A percentile compares a stretch with the other conserved stretches of the same genome.
phyloP scores from a whole-genome alignment of 805 yeast genomes.

The Metschnikowia vanudenii region DNA sequence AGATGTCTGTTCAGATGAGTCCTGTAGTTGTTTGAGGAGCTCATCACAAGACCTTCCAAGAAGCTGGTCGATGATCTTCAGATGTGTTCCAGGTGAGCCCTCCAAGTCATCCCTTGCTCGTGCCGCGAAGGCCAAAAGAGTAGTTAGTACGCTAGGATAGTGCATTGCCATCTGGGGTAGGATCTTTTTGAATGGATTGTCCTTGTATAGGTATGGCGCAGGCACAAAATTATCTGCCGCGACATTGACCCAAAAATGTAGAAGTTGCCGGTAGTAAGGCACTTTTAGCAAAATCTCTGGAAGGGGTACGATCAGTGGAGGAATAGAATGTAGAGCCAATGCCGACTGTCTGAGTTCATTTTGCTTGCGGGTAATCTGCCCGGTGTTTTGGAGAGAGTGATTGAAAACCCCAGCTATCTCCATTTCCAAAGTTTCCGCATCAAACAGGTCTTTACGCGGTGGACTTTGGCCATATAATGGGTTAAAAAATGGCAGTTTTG shows the following conservation, averaged over 20 bases:
- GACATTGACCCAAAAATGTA: conserved; percentile 60
- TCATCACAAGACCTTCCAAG: conserved; percentile 58
- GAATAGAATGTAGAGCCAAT: conserved; percentile 20
- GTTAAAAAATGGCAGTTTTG: conserved; percentile 5
- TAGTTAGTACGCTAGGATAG: conserved; percentile 54
- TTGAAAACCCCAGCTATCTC: not conserved
- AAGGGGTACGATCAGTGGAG: conserved; percentile 37
- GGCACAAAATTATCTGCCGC: conserved; percentile 66
- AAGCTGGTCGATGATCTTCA: conserved; percentile 49
- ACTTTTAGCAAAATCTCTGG: conserved; percentile 62
- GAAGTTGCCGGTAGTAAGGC: conserved; percentile 58
- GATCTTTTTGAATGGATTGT: conserved; percentile 64
- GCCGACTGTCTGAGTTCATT: not conserved
- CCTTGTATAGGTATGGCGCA: conserved; percentile 55
- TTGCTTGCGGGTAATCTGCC: not conserved
- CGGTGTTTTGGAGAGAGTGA: not conserved
- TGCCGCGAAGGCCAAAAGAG: conserved; percentile 49
- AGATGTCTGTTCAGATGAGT: conserved; percentile 54
- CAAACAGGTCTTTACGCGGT: not conserved
- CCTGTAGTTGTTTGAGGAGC: conserved; percentile 48
- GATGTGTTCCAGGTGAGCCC: conserved; percentile 29
- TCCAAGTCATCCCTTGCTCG: conserved; percentile 27
- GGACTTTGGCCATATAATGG: not conserved
- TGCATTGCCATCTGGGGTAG: conserved; percentile 69
- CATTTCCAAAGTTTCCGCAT: not conserved